Conservation (phyloP, 2,329 filamentous ascomycete species). For the Trichoderma endophyticum region DNA sequence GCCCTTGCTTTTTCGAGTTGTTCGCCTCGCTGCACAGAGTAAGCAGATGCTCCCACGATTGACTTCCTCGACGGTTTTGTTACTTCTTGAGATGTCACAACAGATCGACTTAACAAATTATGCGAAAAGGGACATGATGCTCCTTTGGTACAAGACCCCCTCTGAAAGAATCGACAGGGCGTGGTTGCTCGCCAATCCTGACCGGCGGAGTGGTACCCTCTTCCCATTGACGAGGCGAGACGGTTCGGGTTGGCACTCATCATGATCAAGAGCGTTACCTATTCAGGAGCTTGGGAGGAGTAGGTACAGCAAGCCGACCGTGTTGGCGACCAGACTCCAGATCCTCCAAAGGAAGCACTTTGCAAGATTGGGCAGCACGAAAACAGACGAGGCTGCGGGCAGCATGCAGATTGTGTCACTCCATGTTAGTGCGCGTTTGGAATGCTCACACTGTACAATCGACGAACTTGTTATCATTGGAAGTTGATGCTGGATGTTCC, state of each 20-base stretch:
- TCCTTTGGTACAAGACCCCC: neutral
- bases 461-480: neutral
- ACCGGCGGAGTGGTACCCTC: neutral
- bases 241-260: neutral
- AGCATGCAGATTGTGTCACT: neutral
- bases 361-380: neutral
- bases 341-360: neutral
- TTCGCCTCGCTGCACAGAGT: neutral
- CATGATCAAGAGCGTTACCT: neutral
- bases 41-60: neutral
- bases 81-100: neutral
- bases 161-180: slow-evolving; percentile 12
- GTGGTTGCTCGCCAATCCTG: neutral
- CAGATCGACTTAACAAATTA: neutral
- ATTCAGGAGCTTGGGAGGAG: too few species aligned
- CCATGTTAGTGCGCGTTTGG: neutral
- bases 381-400: neutral
- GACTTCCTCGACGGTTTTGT: neutral
- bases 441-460: neutral
- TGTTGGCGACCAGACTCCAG: neutral
- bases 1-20: neutral
- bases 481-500: neutral
- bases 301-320: too few species aligned
- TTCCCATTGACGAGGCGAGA: neutral
- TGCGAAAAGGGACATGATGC: neutral